Conservation (phyloP, 2,329 filamentous ascomycete genomes). For the Verticillium tricorpus region DNA sequence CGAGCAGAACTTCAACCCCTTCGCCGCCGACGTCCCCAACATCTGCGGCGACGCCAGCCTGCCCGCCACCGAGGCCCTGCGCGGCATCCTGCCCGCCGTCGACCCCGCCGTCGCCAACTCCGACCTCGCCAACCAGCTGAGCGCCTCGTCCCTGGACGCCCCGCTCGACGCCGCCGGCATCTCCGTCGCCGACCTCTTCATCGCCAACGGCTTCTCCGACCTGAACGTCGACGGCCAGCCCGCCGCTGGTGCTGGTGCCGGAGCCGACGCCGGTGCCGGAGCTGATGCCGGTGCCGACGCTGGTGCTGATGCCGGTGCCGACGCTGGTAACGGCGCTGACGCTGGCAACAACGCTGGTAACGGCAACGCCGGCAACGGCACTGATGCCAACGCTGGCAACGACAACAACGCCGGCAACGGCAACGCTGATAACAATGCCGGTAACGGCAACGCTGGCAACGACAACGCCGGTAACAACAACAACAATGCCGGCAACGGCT, state of each 20-base stretch:
- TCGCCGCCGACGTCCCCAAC: conserved; percentile 51
- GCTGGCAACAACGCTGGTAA: conserved; percentile 10
- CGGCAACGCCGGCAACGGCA: conserved; percentile 6
- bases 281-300: neutral
- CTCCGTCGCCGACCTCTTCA: conserved; percentile 61
- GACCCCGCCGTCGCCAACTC: conserved; percentile 58
- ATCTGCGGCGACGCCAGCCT: conserved; percentile 61
- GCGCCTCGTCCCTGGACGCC: conserved; percentile 41
- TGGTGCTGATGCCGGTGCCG: neutral
- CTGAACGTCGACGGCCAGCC: conserved; percentile 44
- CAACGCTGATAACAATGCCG: conserved; percentile 17
- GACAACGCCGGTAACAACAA: conserved; percentile 16
- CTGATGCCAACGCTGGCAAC: conserved; percentile 4
- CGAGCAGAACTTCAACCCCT: conserved; percentile 72
- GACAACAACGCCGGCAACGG: conserved; percentile 1
- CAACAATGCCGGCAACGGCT: conserved; percentile 24
- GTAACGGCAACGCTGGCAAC: conserved; percentile 24
- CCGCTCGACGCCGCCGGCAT: conserved; percentile 58
- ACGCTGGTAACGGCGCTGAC: neutral
- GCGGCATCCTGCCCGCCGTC: conserved; percentile 63
- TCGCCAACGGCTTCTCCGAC: conserved; percentile 57
- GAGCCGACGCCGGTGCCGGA: conserved; percentile 5
- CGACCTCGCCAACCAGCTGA: conserved; percentile 56
- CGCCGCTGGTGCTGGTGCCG: conserved; percentile 23
- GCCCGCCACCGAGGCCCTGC: conserved; percentile 54